Evolutionary conservation across 148 eudicot species (phyloP).

Genomic region (Limonium bicolor): DNA sequence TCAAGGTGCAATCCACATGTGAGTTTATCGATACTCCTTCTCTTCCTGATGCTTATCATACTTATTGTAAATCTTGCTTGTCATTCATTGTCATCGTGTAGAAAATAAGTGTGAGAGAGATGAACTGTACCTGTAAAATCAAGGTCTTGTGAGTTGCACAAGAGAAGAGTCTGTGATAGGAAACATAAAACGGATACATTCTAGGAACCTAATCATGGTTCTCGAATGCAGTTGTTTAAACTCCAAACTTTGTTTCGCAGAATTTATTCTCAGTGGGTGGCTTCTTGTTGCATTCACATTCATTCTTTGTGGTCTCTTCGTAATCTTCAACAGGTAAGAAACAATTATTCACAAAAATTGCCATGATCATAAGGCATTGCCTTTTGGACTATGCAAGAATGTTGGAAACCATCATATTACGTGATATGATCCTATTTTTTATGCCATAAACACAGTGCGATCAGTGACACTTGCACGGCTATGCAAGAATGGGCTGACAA

Average conservation of each 20-base stretch:
- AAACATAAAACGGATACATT: too few species aligned
- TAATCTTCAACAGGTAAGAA: conserved; percentile 83
- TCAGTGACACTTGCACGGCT: conserved; percentile 81
- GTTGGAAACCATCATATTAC: too few species aligned
- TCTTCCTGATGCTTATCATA: background rate
- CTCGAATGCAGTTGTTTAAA: too few species aligned
- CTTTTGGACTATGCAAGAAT: conserved; percentile 97
- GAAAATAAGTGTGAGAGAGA: too few species aligned
- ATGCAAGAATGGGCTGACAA: conserved; percentile 98
- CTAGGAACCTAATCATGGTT: too few species aligned
- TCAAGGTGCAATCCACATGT: conserved; percentile 69
- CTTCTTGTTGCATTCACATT: conserved; percentile 74
- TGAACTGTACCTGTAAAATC: too few species aligned
- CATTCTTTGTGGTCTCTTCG: conserved; percentile 78
- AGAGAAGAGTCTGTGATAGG: too few species aligned
- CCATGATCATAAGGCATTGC: too few species aligned
- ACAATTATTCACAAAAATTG: too few species aligned
- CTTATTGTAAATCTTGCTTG: background rate
- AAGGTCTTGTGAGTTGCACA: too few species aligned
- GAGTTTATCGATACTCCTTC: conserved; percentile 9
- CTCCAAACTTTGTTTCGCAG: conserved; percentile 18
- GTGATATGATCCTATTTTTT: conserved; percentile 77
- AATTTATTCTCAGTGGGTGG: conserved; percentile 90
- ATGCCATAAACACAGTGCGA: conserved; percentile 29
- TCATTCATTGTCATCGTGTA: background rate